Conservation (phyloP, 1,139 yeast genomes). For the Ogataea hybrid region DNA sequence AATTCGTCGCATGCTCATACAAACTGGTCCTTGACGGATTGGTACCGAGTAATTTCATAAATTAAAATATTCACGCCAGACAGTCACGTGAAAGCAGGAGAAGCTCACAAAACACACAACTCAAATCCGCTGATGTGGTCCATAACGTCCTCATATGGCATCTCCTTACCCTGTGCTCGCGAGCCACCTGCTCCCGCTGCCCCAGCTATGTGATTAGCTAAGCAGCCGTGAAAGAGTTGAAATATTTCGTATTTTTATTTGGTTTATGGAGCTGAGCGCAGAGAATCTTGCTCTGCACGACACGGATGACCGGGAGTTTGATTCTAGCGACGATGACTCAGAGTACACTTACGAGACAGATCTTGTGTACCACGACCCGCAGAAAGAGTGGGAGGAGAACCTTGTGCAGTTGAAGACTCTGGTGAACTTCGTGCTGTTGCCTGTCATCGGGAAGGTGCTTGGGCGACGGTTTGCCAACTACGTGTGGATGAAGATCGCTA, state of each 20-base stretch:
- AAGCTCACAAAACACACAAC: too few species aligned
- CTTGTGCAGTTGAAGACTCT: conserved; percentile 58
- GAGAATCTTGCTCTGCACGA: conserved; percentile 12
- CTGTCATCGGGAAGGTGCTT: conserved; percentile 65
- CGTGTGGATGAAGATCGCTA: conserved; percentile 35
- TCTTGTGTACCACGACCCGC: conserved; percentile 40
- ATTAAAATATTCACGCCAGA: neutral
- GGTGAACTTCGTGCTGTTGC: conserved; percentile 58
- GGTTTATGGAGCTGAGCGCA: conserved; percentile 4
- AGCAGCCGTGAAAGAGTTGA: neutral
- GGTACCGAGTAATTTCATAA: conserved; percentile 12
- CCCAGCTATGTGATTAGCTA: neutral
- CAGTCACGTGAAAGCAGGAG: too few species aligned
- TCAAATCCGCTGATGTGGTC: too few species aligned
- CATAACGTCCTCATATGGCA: too few species aligned
- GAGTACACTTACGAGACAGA: conserved; percentile 32
- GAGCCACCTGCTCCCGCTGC: neutral
- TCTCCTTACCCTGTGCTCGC: neutral
- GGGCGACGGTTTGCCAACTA: conserved; percentile 62
- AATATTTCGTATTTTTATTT: neutral
- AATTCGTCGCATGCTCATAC: conserved; percentile 7
- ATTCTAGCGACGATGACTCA: conserved; percentile 6
- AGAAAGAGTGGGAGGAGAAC: conserved; percentile 81
- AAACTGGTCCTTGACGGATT: conserved; percentile 6
- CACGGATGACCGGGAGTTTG: neutral